Evolutionary conservation across 129 eudicot species (phyloP), one percentile per base, ranked within the genome.

Genomic region (Logfia minima): DNA sequence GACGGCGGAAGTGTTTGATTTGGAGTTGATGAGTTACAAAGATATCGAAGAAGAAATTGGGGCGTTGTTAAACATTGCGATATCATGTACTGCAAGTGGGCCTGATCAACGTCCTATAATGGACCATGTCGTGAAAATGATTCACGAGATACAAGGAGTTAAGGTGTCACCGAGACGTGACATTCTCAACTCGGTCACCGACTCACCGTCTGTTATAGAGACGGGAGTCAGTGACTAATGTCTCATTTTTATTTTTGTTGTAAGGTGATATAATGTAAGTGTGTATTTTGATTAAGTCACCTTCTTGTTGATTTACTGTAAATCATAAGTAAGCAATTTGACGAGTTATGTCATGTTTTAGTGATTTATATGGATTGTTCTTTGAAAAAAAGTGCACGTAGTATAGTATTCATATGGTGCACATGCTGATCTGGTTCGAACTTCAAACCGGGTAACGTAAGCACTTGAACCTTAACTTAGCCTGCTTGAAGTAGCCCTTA

Each of bases 41-140:
- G 96, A 86, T 67, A 92, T 86, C 1, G 96, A 95, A 75, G 99
- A 92, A 77, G 97, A 95, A 79, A 82, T 95, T 91, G 99, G 88
- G 80, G 88, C 81, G 31, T 43, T 91, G 75, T 60, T 95, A 68
- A 90, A 91, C 81, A 84, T 95, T 23, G 97, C 89, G 1, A 81
- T 91, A 90, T 83, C 89, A 18, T 95, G 99, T 66, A 84, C 92
- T 6, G 43, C 82, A 3, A 85, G 79, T 5, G 73, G 78, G 10
- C 92, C 96, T 0, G 94, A 95, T 28, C 87, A 89, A 8, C 88
- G 97, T 75, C 99, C 96, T 1, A 70, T 35, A 22, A 89, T 91
- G 88, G 74, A 71, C 52, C 43, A 77, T n/a, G 94, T 89, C 2
- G 88, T 85, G 77, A 91, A 83, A 31, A 86, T 89, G 96, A 89